Percentiles rank a stretch among this genome's conserved stretches.
phyloP scores from a whole-genome alignment of 2,329 filamentous ascomycete genomes.

The Hypoxylon sp. region DNA sequence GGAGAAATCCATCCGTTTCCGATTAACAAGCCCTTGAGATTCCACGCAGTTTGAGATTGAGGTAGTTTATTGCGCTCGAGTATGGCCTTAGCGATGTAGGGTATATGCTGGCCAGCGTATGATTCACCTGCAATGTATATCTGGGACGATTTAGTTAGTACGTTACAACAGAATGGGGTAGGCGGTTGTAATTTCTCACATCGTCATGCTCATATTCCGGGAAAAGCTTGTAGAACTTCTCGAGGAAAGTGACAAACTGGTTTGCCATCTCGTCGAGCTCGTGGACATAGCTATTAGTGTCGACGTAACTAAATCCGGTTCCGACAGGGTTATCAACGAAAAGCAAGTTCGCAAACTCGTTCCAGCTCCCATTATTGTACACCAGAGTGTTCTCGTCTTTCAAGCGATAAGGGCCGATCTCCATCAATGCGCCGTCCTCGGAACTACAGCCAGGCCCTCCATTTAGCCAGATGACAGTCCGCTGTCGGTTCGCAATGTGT shows the following conservation, averaged over 20 bases:
- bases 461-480: constrained; percentile 97
- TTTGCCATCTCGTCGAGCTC: constrained; percentile 91
- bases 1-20: constrained; percentile 99
- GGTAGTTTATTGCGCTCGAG: constrained; percentile 85
- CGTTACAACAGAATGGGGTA: background rate
- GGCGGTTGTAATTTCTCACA: constrained; percentile 68
- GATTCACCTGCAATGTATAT: constrained; percentile 96
- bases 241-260: constrained; percentile 89
- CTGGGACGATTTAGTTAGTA: constrained; percentile 62
- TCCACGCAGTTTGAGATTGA: constrained; percentile 72
- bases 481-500: constrained; percentile 91
- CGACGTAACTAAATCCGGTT: constrained; percentile 95
- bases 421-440: constrained; percentile 96
- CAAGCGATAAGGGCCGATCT: constrained; percentile 92
- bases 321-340: constrained; percentile 98
- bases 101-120: constrained; percentile 96
- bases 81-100: constrained; percentile 94
- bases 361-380: constrained; percentile 96
- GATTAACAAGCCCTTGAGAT: constrained; percentile 87
- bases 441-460: constrained; percentile 97
- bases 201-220: constrained; percentile 93
- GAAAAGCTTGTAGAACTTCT: constrained; percentile 92
- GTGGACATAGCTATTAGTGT: constrained; percentile 87
- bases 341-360: constrained; percentile 96
- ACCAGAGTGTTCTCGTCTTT: constrained; percentile 78